Conservation (phyloP, 441 rosid genomes). For the Populus hybrid region DNA sequence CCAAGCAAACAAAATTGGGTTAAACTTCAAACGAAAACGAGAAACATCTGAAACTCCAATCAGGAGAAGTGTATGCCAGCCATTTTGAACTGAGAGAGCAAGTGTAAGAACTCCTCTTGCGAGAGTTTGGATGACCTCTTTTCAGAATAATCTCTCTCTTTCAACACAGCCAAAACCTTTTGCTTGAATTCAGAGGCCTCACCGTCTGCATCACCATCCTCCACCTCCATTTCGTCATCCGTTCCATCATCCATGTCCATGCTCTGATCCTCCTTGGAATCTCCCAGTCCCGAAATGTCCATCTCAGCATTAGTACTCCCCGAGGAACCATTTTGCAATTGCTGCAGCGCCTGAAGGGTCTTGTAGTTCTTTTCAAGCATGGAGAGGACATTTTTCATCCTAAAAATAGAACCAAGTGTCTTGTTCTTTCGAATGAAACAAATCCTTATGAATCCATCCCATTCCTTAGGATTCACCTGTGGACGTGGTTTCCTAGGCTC, state of each 20-base stretch:
- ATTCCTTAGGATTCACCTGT: constrained; percentile 62
- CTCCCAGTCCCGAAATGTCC: constrained; percentile 33
- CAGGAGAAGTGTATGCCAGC: constrained; percentile 70
- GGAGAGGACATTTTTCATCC: constrained; percentile 57
- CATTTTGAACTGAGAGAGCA: constrained; percentile 80
- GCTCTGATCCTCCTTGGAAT: constrained; percentile 35
- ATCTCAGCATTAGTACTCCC: constrained; percentile 20
- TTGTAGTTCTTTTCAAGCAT: constrained; percentile 81
- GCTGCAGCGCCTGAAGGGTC: constrained; percentile 60
- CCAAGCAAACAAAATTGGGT: constrained; percentile 21
- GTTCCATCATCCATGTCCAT: constrained; percentile 54
- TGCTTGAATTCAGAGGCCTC: constrained; percentile 57
- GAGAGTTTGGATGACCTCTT: constrained; percentile 77
- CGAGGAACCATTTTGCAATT: constrained; percentile 26
- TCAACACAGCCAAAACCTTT: constrained; percentile 55
- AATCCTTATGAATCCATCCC: constrained; percentile 83
- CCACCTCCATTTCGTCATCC: constrained; percentile 61
- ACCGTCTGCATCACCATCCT: constrained; percentile 41
- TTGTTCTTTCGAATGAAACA: constrained; percentile 92
- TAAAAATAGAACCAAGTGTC: constrained; percentile 75
- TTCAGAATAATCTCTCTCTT: constrained; percentile 64
- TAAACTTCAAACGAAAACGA: background rate
- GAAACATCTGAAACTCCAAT: background rate
- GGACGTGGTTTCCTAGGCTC: constrained; percentile 82
- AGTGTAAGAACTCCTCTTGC: constrained; percentile 73